Conservation (phyloP, 805 yeast genomes). For the Danielia reshetovae region DNA sequence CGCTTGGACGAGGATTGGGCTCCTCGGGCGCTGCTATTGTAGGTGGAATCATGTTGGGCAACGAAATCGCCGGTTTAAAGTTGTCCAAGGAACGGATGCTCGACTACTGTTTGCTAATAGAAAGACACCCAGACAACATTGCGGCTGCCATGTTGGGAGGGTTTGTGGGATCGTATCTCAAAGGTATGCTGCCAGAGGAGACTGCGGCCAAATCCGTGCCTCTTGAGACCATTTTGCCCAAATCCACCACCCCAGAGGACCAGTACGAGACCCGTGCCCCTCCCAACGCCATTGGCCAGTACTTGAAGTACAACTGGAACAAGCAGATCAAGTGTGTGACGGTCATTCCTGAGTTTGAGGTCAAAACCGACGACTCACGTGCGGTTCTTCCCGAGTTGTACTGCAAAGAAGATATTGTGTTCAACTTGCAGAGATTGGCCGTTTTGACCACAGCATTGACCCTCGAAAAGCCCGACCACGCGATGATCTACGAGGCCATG, state of each 20-base stretch:
- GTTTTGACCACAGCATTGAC: conserved; percentile 89
- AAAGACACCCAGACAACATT: conserved; percentile 97
- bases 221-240: conserved; percentile 77
- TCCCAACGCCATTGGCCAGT: conserved; percentile 83
- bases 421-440: conserved; percentile 90
- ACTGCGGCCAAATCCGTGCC: conserved; percentile 77
- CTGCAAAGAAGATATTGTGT: conserved; percentile 76
- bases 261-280: conserved; percentile 43
- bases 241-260: conserved; percentile 62
- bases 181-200: conserved; percentile 73
- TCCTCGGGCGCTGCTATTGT: conserved; percentile 98
- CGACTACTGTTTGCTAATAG: conserved; percentile 95
- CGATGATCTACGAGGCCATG: conserved; percentile 89
- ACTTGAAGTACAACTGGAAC: conserved; percentile 81
- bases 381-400: conserved; percentile 83
- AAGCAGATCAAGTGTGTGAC: conserved; percentile 81
- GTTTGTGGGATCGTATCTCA: conserved; percentile 89
- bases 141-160: conserved; percentile 99
- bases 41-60: conserved; percentile 90
- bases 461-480: conserved; percentile 76
- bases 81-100: conserved; percentile 77
- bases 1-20: conserved; percentile 94
- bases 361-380: conserved; percentile 87
- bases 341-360: conserved; percentile 90
- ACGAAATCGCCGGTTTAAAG: conserved; percentile 71